phyloP scores from a whole-genome alignment of 2,329 filamentous ascomycete genomes.

The Fonsecaea monophora region DNA sequence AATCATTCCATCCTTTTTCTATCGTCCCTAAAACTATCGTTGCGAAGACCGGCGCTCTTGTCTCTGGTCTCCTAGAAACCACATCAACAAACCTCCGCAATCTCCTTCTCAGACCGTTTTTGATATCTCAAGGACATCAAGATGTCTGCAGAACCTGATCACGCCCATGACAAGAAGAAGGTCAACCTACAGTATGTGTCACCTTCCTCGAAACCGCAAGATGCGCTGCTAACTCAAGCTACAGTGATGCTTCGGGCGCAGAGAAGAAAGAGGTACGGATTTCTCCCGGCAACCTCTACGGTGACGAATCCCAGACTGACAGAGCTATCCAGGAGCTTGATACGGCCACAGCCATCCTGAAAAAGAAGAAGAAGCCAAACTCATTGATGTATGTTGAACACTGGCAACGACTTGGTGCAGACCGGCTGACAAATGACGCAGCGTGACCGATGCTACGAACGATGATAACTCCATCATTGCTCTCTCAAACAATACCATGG shows the following conservation, averaged over 20 bases:
- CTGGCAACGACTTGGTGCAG: neutral
- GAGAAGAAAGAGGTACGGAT: slow-evolving; percentile 79
- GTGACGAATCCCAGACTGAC: slow-evolving; percentile 42
- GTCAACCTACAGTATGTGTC: slow-evolving; percentile 76
- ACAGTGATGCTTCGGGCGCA: slow-evolving; percentile 85
- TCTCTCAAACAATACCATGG: slow-evolving; percentile 98
- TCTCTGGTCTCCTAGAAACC: slow-evolving; percentile 13
- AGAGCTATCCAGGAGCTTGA: slow-evolving; percentile 73
- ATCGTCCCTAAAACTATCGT: neutral
- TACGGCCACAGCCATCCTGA: slow-evolving; percentile 92
- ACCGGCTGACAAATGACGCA: slow-evolving; percentile 50
- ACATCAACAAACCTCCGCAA: slow-evolving; percentile 12
- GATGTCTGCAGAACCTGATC: slow-evolving; percentile 73
- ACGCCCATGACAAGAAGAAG: slow-evolving; percentile 75
- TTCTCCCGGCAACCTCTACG: slow-evolving; percentile 37
- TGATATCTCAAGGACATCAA: slow-evolving; percentile 49
- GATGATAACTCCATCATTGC: slow-evolving; percentile 99
- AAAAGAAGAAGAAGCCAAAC: slow-evolving; percentile 99
- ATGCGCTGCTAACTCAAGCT: slow-evolving; percentile 29
- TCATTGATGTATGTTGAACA: slow-evolving; percentile 79
- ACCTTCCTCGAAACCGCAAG: slow-evolving; percentile 29
- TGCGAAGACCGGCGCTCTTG: slow-evolving; percentile 10
- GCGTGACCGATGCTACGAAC: slow-evolving; percentile 96
- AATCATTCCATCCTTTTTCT: slow-evolving; percentile 5
- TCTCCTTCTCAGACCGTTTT: slow-evolving; percentile 9